Evolutionary conservation across 2,329 filamentous ascomycete genomes (phyloP), one percentile per base, ranked within the genome.

Genomic region (Remersonia thermophila): DNA sequence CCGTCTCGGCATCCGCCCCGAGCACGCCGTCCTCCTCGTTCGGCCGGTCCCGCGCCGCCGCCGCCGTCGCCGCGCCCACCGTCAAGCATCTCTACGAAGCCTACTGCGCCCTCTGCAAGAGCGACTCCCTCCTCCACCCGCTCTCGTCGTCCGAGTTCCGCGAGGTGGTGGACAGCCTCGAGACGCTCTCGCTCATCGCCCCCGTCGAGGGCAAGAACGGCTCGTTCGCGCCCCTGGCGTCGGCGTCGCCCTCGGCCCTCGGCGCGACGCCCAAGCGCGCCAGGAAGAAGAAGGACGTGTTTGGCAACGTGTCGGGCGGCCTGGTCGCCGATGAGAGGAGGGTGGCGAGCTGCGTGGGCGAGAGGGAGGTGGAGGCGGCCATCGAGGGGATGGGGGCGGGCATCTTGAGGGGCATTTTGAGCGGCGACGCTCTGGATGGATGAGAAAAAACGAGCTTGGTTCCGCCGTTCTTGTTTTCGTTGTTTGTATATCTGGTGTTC

Each of bases 101-200:
- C 2, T 98, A 98, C 59, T 78, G 75, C 39, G 65, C 71, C 25
- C 67, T 95, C 12, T 98, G 91, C 60, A 89, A 77, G 39, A 74
- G 77, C 26, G 89, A 96, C 51, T 83, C 86, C n/a, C 68, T 93
- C 8, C 70, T 98, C 2, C 86, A 94, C 47, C 83, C 89, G 1
- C 71, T 98, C 2, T 91, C 85, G 2, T 81, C 75, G 51, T 91
- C 85, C 4, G 91, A 98, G 57, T 98, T 98, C 58, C 77, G 86
- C 39, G 91, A 98, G 58, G 87, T 98, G 4, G 69, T 95, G 14
- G 78, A 81, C 26, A 93, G 84, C 48, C 61, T 98, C 35, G 91
- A 98, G 62, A 91, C 87, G 0, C 62, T 94, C 32, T 87, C 84
- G 2, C 64, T 96, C 15, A 69, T 95, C 5, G 80, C 55, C 58